Conservation (phyloP, 495 filamentous ascomycete genomes). For the Venustampulla echinocandica region DNA sequence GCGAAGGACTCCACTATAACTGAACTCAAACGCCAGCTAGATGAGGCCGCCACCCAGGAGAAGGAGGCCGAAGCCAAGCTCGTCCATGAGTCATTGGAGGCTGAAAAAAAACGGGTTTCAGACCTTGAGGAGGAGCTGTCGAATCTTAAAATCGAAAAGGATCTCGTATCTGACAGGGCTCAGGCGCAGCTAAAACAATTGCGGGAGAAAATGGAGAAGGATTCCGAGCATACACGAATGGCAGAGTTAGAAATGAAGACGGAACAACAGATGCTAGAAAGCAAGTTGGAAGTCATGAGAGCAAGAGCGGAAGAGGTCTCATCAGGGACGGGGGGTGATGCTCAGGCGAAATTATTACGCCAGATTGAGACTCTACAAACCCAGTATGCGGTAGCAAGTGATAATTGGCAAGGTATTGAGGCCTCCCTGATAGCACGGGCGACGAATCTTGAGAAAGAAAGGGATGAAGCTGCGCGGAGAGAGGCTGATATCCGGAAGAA, state of each 20-base stretch:
- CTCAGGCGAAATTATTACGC: constrained; percentile 80
- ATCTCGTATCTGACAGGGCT: constrained; percentile 57
- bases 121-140: constrained; percentile 70
- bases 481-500: constrained; percentile 81
- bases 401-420: constrained; percentile 97
- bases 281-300: constrained; percentile 81
- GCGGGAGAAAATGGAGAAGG: constrained; percentile 62
- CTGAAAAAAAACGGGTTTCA: constrained; percentile 53
- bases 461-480: constrained; percentile 73
- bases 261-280: constrained; percentile 78
- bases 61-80: constrained; percentile 59
- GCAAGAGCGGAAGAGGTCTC: constrained; percentile 83
- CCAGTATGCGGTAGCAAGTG: constrained; percentile 87
- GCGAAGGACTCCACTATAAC: constrained; percentile 55
- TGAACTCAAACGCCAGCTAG: constrained; percentile 62
- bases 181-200: constrained; percentile 61
- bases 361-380: constrained; percentile 95
- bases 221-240: constrained; percentile 59
- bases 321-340: constrained; percentile 69
- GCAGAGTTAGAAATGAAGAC: constrained; percentile 72
- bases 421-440: constrained; percentile 68
- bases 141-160: constrained; percentile 66
- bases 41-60: constrained; percentile 56
- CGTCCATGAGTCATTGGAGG: constrained; percentile 59
- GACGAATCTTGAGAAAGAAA: constrained; percentile 72